Evolutionary conservation across 441 rosid species (phyloP), one percentile per base, ranked within the genome.

Genomic region (Pelargonium cotyledonis): DNA sequence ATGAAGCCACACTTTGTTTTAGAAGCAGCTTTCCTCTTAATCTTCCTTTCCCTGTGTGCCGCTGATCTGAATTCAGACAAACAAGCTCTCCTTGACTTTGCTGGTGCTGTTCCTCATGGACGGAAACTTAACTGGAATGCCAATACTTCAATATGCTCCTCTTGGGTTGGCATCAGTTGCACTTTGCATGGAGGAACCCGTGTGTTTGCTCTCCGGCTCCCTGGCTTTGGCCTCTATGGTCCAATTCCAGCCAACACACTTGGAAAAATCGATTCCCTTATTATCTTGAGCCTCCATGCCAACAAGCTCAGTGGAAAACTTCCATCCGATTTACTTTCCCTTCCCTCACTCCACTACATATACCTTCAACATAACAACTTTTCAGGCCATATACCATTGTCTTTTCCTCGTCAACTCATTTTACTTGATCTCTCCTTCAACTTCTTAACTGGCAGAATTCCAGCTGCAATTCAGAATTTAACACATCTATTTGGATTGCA

Each of bases 161-260:
- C 87, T 23, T 89, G 95, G 95, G 70, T 82, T 0, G 95, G 95
- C 69, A 71, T 89, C 80, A 89, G 79, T 61, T 89, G 95, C 78
- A 70, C 73, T 68, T 40, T 40, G 43, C 65, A 68, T 65, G 72
- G 83, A 77, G 72, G 71, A 4, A 75, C 78, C 49, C 84, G 80
- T 49, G 91, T 89, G 61, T 61, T 71, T 61, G 81, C 83, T 5
- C 70, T 89, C 38, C 89, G 82, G 69, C 81, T 89, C 66, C 91
- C 89, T n/a, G 95, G 83, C 46, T 78, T 80, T 55, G 88, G 91
- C 49, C 84, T 89, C 11, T 68, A 68, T 40, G 95, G 95, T 74
- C 83, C 83, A 16, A 79, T 89, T 69, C 95, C 95, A 10, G 67
- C 81, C 51, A 83, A 75, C 71, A 85, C 91, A 41, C 81, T 89